phyloP scores from a whole-genome alignment of 345 rosid genomes.

The Eucalyptus leucophloia region DNA sequence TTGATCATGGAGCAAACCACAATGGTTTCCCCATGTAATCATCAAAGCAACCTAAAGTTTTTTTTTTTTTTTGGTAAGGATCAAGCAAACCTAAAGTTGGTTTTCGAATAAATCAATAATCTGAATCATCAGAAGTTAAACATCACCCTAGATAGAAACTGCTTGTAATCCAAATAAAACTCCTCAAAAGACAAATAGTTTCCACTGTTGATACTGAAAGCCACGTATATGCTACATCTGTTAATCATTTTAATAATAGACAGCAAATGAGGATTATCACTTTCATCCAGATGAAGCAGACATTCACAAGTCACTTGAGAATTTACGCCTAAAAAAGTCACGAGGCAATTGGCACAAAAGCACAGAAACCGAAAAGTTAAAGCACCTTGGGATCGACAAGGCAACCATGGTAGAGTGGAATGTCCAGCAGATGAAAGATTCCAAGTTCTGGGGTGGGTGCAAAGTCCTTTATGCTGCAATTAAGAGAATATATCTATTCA shows the following conservation, averaged over 20 bases:
- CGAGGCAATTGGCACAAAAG: not conserved
- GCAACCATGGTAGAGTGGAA: slow-evolving; percentile 95
- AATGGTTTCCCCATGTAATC: not conserved
- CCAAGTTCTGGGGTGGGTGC: slow-evolving; percentile 90
- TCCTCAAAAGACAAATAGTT: not conserved
- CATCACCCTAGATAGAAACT: not conserved
- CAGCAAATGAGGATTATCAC: too few species aligned
- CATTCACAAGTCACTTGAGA: not conserved
- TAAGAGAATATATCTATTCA: not conserved
- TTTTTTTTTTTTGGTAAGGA: too few species aligned
- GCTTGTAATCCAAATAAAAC: not conserved
- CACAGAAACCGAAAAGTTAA: not conserved
- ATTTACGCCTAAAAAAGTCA: not conserved
- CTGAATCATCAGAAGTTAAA: not conserved
- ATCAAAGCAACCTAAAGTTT: not conserved
- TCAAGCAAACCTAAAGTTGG: not conserved
- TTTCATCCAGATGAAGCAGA: not conserved
- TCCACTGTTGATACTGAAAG: not conserved
- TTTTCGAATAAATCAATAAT: too few species aligned
- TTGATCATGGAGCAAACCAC: not conserved
- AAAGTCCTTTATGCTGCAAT: slow-evolving; percentile 85
- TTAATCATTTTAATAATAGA: too few species aligned
- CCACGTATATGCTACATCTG: not conserved
- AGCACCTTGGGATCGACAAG: slow-evolving; percentile 86
- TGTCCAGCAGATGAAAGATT: slow-evolving; percentile 85